These are phyloP conservation scores for Colletotrichum acutatum DNA, from an alignment of 2,329 filamentous ascomycete species.

Conservation along the genomic window DNA sequence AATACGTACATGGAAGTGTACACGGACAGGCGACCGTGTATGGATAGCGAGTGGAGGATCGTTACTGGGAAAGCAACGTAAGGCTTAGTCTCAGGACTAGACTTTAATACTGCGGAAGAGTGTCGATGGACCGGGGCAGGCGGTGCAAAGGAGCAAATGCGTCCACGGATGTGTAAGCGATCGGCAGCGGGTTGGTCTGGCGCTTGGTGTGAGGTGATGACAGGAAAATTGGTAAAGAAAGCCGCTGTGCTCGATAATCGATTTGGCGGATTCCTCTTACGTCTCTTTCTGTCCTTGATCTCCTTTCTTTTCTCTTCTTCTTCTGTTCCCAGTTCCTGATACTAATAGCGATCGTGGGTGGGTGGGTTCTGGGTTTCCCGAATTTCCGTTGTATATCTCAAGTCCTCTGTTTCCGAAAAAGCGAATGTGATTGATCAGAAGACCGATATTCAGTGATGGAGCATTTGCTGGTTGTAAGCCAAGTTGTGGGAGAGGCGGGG, in stretches of 20 bases:
- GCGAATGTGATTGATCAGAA: constrained; percentile 45
- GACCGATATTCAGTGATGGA: constrained; percentile 20
- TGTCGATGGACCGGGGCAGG: background rate
- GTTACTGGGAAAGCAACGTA: constrained; percentile 11
- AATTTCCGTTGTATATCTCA: constrained; percentile 8
- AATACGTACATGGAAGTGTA: constrained; percentile 44
- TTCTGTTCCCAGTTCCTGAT: constrained; percentile 30
- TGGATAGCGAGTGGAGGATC: constrained; percentile 34
- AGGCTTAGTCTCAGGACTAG: constrained; percentile 16
- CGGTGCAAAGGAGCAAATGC: background rate
- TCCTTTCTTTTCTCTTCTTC: constrained; percentile 29
- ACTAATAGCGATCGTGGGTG: constrained; percentile 53
- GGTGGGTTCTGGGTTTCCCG: constrained; percentile 32
- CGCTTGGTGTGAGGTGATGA: background rate
- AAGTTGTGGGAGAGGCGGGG: background rate
- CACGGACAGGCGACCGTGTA: constrained; percentile 40
- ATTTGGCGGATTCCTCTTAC: constrained; percentile 27
- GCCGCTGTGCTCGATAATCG: constrained; percentile 10
- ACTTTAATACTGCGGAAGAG: constrained; percentile 20
- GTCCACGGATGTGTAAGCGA: constrained; percentile 29
- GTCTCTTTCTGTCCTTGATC: constrained; percentile 34
- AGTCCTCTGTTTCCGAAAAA: constrained; percentile 38
- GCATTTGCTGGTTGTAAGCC: constrained; percentile 28
- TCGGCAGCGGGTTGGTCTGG: constrained; percentile 6
- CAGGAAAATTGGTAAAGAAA: constrained; percentile 20